Conservation (phyloP, 176 grass and related monocot species). For the Aegilops speltoides region DNA sequence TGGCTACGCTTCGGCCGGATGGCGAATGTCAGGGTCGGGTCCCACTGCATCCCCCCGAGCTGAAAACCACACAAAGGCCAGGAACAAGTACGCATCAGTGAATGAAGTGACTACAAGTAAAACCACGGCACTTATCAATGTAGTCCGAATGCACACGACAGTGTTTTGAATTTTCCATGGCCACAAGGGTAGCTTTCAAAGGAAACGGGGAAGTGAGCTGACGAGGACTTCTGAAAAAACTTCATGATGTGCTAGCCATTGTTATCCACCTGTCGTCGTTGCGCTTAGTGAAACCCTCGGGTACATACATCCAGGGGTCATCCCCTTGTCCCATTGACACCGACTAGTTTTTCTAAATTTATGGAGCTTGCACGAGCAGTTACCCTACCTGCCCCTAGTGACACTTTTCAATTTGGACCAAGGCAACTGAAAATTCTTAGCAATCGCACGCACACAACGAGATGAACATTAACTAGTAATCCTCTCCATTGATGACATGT, state of each 20-base stretch:
- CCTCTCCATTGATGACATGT: not conserved
- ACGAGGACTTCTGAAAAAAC: constrained; percentile 16
- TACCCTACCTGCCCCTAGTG: not conserved
- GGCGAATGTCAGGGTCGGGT: constrained; percentile 52
- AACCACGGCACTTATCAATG: not conserved
- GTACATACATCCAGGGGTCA: constrained; percentile 21
- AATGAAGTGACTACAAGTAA: not conserved
- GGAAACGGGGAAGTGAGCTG: constrained; percentile 35
- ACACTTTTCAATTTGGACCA: not conserved
- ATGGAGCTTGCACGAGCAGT: constrained; percentile 8
- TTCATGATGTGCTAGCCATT: constrained; percentile 24
- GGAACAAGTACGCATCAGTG: not conserved
- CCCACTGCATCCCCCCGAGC: constrained; percentile 64
- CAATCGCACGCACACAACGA: not conserved
- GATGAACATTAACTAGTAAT: not conserved
- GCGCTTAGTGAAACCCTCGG: constrained; percentile 26
- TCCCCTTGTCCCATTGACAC: constrained; percentile 11
- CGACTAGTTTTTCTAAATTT: constrained; percentile 22
- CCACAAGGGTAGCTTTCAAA: constrained; percentile 39
- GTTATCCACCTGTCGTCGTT: constrained; percentile 27
- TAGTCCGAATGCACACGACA: not conserved
- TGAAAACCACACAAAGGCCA: not conserved
- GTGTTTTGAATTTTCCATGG: constrained; percentile 2
- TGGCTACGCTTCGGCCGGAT: constrained; percentile 50
- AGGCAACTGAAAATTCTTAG: not conserved